Evolutionary conservation across 768 basidiomycete genomes (phyloP).

Genomic region (Lentinula sp.): DNA sequence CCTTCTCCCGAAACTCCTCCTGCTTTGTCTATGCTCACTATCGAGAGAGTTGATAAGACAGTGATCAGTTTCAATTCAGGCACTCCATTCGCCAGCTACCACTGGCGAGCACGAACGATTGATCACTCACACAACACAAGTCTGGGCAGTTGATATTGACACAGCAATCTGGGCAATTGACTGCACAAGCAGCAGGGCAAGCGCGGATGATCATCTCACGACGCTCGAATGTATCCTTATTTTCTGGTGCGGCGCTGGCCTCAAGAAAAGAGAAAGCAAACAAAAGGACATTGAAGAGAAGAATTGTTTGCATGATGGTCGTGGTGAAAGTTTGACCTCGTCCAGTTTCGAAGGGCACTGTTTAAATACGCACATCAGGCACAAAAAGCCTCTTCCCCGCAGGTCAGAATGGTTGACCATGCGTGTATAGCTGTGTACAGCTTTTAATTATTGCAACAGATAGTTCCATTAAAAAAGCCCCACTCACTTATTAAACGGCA

Average conservation of each 20-base stretch:
- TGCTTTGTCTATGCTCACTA: background rate
- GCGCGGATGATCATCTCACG: background rate
- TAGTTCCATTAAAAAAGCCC: background rate
- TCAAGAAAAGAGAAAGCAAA: background rate
- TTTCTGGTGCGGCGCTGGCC: background rate
- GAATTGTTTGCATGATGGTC: background rate
- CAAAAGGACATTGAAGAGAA: background rate
- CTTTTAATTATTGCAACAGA: background rate
- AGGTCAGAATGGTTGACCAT: background rate
- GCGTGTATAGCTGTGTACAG: background rate
- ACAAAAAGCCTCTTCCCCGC: background rate
- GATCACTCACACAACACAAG: background rate
- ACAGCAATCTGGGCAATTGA: background rate
- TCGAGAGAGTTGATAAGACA: background rate
- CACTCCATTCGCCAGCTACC: background rate
- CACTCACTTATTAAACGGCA: slow-evolving; percentile 77
- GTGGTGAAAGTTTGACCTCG: background rate
- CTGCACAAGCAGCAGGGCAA: background rate
- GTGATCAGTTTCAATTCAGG: background rate
- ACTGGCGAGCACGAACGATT: background rate
- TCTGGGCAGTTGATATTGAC: slow-evolving; percentile 1
- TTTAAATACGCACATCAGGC: background rate
- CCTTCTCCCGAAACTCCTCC: background rate
- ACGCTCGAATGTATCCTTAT: background rate
- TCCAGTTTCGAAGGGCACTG: background rate